A percentile compares a stretch with the other conserved stretches of the same genome.
Conservation (phyloP, 208 protist species). For the Acanthamoeba divionensis region DNA sequence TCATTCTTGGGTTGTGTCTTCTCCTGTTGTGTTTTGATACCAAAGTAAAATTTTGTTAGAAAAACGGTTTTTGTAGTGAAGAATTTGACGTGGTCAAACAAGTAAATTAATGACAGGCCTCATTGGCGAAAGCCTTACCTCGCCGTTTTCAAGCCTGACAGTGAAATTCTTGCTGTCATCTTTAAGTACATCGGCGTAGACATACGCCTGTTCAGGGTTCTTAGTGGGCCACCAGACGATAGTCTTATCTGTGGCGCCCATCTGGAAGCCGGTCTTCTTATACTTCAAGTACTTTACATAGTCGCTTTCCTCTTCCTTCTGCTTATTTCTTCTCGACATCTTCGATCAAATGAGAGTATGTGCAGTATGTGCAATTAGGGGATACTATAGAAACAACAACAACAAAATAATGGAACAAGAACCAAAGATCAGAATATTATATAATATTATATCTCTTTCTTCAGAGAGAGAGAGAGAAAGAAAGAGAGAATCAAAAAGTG, state of each 20-base stretch:
- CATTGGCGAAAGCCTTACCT: background rate
- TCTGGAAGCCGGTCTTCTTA: conserved; percentile 60
- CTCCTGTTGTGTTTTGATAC: background rate
- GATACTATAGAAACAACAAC: no score
- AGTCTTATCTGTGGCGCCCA: conserved; percentile 63
- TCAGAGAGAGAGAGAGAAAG: no score
- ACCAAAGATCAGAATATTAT: no score
- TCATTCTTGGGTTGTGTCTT: conserved; percentile 46
- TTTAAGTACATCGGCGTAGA: conserved; percentile 57
- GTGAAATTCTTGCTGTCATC: conserved; percentile 61
- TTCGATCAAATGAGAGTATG: no score
- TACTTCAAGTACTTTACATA: conserved; percentile 66
- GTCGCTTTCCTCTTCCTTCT: conserved; percentile 46
- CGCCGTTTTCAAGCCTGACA: conserved; percentile 41
- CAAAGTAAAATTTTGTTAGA: background rate
- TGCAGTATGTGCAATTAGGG: no score
- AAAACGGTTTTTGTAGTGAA: background rate
- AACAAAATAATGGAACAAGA: no score
- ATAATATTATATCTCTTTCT: no score
- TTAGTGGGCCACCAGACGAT: conserved; percentile 69
- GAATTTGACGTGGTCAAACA: background rate
- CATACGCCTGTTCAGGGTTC: conserved; percentile 59
- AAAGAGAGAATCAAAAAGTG: no score
- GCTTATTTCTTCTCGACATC: conserved; percentile 18
- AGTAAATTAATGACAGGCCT: background rate